These are phyloP conservation scores for Penicillium antarcticum DNA, from an alignment of 495 filamentous ascomycete genomes.

Conservation along the genomic window DNA sequence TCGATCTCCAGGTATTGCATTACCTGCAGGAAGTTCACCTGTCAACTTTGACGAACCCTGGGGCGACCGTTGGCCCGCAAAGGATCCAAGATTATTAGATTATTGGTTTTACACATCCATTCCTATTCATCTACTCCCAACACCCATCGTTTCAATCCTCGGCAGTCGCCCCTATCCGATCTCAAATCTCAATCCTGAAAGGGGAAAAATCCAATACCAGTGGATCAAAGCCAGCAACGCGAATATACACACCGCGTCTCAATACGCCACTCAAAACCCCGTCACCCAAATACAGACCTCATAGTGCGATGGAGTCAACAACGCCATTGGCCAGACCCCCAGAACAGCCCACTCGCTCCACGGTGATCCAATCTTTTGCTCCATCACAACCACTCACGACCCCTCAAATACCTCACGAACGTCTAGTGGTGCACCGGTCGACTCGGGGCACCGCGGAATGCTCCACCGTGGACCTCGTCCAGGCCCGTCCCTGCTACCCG, in stretches of 20 bases:
- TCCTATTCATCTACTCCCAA: background rate
- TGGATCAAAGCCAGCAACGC: background rate
- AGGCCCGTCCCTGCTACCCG: conserved; percentile 22
- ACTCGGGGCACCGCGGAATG: conserved; percentile 25
- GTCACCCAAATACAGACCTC: background rate
- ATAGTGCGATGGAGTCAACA: conserved; percentile 20
- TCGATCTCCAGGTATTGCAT: conserved; percentile 7
- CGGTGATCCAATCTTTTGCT: background rate
- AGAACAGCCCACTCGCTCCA: background rate
- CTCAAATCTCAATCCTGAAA: background rate
- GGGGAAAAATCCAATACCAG: background rate
- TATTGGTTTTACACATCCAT: background rate
- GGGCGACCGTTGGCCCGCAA: conserved; percentile 29
- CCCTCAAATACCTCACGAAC: background rate
- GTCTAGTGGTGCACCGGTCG: conserved; percentile 7
- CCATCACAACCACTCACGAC: background rate
- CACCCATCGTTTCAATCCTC: conserved; percentile 1
- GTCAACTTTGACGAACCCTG: conserved; percentile 27
- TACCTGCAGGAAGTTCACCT: conserved; percentile 20
- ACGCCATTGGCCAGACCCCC: conserved; percentile 9
- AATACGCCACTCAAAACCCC: background rate
- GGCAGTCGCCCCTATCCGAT: background rate
- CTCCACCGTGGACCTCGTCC: conserved; percentile 25
- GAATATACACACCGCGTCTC: conserved; percentile 6
- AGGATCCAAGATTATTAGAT: conserved; percentile 9